A percentile compares a stretch with the other conserved stretches of the same genome.
These are phyloP conservation scores for Arachis stenosperma DNA, from an alignment of 306 rosid species.

Conservation along the genomic window DNA sequence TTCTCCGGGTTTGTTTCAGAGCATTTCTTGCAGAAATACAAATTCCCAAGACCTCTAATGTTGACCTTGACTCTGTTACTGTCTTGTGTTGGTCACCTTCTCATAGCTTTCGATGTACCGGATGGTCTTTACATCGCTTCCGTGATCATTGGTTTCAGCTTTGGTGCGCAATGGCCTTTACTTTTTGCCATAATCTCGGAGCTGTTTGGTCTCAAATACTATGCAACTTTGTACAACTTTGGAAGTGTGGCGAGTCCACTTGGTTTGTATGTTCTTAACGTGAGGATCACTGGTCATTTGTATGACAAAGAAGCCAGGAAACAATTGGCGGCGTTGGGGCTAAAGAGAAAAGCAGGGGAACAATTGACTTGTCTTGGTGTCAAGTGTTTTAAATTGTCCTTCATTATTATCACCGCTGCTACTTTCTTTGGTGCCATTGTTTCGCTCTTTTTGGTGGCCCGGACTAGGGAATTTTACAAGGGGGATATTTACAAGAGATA, in stretches of 20 bases:
- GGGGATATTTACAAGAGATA: conserved; percentile 53
- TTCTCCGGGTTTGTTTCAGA: conserved; percentile 61
- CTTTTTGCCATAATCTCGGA: conserved; percentile 82
- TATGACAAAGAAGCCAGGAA: conserved; percentile 52
- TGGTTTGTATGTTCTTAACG: conserved; percentile 52
- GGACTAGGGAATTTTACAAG: conserved; percentile 58
- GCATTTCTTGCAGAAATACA: conserved; percentile 41
- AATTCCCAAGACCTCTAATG: conserved; percentile 58
- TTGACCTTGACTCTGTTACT: conserved; percentile 49
- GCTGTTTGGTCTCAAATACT: conserved; percentile 78
- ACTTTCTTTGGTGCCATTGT: conserved; percentile 50
- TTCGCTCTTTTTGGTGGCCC: conserved; percentile 49
- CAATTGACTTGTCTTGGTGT: conserved; percentile 50
- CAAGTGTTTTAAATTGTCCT: conserved; percentile 47
- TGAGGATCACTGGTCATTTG: conserved; percentile 50
- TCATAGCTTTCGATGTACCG: conserved; percentile 54
- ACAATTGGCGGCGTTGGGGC: conserved; percentile 45
- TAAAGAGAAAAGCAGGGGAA: conserved; percentile 21
- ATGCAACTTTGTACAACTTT: conserved; percentile 75
- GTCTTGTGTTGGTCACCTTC: conserved; percentile 56
- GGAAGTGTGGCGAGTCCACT: conserved; percentile 80
- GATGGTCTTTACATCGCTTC: conserved; percentile 65
- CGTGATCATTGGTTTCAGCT: conserved; percentile 64
- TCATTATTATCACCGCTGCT: conserved; percentile 47
- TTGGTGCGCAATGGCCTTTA: conserved; percentile 86